Evolutionary conservation across 176 grass and related monocot species (phyloP), one percentile per base, ranked within the genome.

Genomic region (Zea luxurians): DNA sequence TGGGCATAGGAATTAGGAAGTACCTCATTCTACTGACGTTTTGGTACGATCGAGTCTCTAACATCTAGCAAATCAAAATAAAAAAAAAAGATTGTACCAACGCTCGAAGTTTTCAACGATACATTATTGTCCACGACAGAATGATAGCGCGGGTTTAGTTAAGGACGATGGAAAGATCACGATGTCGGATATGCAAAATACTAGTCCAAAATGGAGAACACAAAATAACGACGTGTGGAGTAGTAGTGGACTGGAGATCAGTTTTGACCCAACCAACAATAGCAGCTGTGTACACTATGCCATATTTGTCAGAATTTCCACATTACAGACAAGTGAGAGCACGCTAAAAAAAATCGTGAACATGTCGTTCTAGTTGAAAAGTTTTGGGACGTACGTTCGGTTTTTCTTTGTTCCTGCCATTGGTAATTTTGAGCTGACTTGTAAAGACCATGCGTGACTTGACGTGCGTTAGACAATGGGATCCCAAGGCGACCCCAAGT

Each of bases 361-460:
- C 75, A 16, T 46, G 55, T 85, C 46, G 21, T 55, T 72, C 13
- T 58, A 54, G 75, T 72, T 46, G 83, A 65, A 79, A 79, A 6
- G 9, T 18, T 46, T 64, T 84, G 55, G 76, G 79, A 66, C 10
- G 37, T 58, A 10, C 10, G 13, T 43, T 73, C 5, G 0, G 0
- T 10, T 53, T 7, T 52, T 27, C 45, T 0, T 8, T 55, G 18
- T 57, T 58, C 17, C 16, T 8, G 8, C 8, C 12, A 21, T 54
- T 78, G 13, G 47, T 54, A 68, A 48, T 65, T 58, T 63, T 21
- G 58, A 79, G 67, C 18, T 79, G 60, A 79, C 48, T 58, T 73
- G 59, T 66, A 72, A 48, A 27, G 69, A 65, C 45, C 48, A 73
- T 73, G 59, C 66, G 75, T 58, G 6, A 58, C 7, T 58, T 58